Conservation (phyloP, 208 protist genomes). For the Trypanosoma boissoni region DNA sequence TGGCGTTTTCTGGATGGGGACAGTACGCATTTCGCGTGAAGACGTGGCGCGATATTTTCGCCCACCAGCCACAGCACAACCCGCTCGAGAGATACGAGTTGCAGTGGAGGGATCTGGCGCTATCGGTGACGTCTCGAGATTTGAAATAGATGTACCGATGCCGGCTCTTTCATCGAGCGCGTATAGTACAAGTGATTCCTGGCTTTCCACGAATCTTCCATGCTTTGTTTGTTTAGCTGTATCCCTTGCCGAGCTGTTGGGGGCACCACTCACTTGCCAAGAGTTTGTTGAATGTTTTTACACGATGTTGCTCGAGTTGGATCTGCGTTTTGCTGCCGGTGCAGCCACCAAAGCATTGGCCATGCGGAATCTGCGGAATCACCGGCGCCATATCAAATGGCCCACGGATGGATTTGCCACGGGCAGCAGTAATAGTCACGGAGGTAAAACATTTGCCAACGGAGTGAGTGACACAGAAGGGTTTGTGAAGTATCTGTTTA, state of each 20-base stretch:
- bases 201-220: slow-evolving; percentile 31
- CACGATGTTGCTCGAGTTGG: slow-evolving; percentile 63
- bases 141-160: slow-evolving; percentile 10
- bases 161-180: neutral
- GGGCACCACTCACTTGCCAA: slow-evolving; percentile 34
- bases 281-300: slow-evolving; percentile 69
- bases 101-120: too few species aligned
- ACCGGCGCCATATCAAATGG: slow-evolving; percentile 39
- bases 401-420: neutral
- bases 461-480: slow-evolving; percentile 15
- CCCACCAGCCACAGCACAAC: too few species aligned
- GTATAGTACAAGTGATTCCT: neutral
- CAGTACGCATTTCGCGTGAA: slow-evolving; percentile 35
- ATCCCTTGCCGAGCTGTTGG: slow-evolving; percentile 63
- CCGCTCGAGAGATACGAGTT: too few species aligned
- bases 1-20: slow-evolving; percentile 79
- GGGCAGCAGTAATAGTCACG: neutral
- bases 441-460: neutral
- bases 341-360: slow-evolving; percentile 45
- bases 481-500: slow-evolving; percentile 53
- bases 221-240: slow-evolving; percentile 49
- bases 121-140: too few species aligned
- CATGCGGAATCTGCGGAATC: slow-evolving; percentile 44
- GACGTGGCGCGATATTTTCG: slow-evolving; percentile 25
- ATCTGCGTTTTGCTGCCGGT: slow-evolving; percentile 47